Conservation (phyloP, 1,284 basidiomycete genomes). For the Fomitiporia mediterranea region DNA sequence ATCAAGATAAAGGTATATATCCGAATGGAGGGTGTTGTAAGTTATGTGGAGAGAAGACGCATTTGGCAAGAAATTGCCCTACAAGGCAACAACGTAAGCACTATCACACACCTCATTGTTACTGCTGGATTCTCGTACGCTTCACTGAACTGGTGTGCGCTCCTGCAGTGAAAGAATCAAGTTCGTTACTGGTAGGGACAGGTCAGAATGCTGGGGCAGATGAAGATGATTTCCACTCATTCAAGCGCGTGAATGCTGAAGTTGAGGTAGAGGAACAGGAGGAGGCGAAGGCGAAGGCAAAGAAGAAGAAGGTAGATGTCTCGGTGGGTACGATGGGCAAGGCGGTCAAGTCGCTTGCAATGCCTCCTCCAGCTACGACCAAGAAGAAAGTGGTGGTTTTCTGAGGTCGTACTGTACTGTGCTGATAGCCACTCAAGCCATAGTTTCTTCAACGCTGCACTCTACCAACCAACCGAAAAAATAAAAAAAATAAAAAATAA, state of each 20-base stretch:
- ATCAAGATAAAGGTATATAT: conserved; percentile 79
- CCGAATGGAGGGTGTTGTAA: conserved; percentile 91
- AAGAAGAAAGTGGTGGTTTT: no score
- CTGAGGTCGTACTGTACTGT: no score
- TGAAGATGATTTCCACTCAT: conserved; percentile 88
- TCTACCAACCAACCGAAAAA: no score
- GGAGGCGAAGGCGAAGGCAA: conserved; percentile 40
- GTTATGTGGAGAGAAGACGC: conserved; percentile 78
- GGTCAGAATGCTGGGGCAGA: conserved; percentile 69
- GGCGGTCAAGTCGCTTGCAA: no score
- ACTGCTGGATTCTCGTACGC: background rate
- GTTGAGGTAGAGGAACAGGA: conserved; percentile 56
- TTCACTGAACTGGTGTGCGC: no score
- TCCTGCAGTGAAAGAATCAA: conserved; percentile 22
- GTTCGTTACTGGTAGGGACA: conserved; percentile 43
- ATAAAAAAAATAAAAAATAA: no score
- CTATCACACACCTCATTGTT: background rate
- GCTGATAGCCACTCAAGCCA: no score
- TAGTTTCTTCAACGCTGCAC: no score
- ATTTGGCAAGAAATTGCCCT: conserved; percentile 82
- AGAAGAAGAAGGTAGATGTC: conserved; percentile 32
- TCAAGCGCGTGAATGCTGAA: conserved; percentile 59
- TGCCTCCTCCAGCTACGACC: no score
- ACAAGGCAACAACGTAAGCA: conserved; percentile 54
- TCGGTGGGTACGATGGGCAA: conserved; percentile 41